Evolutionary conservation across 176 grass and related monocot genomes (phyloP).

Genomic region (Eleusine indica): DNA sequence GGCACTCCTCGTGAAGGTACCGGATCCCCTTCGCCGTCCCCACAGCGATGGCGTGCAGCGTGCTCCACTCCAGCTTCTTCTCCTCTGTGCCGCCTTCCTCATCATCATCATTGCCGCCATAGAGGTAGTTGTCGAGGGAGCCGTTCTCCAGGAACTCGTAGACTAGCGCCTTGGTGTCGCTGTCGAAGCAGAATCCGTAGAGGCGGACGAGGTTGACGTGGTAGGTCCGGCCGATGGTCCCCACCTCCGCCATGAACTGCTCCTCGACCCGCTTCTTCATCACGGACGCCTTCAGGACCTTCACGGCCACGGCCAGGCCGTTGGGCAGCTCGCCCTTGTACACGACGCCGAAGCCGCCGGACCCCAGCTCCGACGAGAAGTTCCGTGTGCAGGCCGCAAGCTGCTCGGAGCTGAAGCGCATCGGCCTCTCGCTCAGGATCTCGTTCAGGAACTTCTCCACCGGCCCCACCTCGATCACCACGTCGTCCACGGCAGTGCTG

Average conservation of each 20-base stretch:
- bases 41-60: slow-evolving; percentile 54
- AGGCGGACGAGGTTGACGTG: slow-evolving; percentile 77
- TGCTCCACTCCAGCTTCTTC: slow-evolving; percentile 42
- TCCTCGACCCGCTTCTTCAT: slow-evolving; percentile 59
- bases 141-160: slow-evolving; percentile 82
- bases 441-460: slow-evolving; percentile 59
- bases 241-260: slow-evolving; percentile 78
- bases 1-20: slow-evolving; percentile 79
- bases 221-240: slow-evolving; percentile 68
- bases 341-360: slow-evolving; percentile 71
- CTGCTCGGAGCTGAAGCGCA: slow-evolving; percentile 55
- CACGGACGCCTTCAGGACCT: slow-evolving; percentile 56
- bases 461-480: slow-evolving; percentile 53
- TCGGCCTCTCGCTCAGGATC: slow-evolving; percentile 61
- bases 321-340: slow-evolving; percentile 60
- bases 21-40: slow-evolving; percentile 72
- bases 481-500: neutral
- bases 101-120: neutral
- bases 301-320: slow-evolving; percentile 53
- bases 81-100: neutral
- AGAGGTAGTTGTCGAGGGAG: slow-evolving; percentile 71
- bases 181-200: slow-evolving; percentile 85
- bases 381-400: slow-evolving; percentile 47
- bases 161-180: slow-evolving; percentile 56
- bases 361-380: slow-evolving; percentile 47